phyloP scores from a whole-genome alignment of 257 asterid species.

The Solanum paucissectum region DNA sequence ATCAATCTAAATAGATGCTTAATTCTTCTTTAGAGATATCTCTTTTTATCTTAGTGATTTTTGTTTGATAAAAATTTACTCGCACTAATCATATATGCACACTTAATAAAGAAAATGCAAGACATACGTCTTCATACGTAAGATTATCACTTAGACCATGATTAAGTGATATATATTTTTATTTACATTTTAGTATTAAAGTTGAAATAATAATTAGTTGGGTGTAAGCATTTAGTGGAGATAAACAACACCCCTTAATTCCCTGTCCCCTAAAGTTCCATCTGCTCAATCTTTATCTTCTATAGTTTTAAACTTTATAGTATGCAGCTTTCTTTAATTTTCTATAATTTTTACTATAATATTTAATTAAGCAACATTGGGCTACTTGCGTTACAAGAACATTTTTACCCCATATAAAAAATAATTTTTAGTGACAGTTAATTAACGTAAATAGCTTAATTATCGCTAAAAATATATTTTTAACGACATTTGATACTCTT shows the following conservation, averaged over 20 bases:
- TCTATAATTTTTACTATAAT: neutral
- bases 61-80: neutral
- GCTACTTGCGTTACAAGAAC: no score
- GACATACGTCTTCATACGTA: neutral
- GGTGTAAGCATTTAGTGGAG: neutral
- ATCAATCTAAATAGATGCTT: no score
- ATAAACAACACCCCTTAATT: neutral
- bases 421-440: no score
- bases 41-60: neutral
- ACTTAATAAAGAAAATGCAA: neutral
- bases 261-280: conserved; percentile 11
- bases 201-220: neutral
- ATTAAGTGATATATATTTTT: no score
- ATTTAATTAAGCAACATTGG: no score
- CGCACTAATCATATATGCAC: neutral
- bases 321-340: neutral
- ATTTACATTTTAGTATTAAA: neutral
- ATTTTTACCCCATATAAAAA: no score
- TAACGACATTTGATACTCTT: no score
- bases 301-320: neutral
- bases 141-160: neutral
- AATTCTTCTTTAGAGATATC: neutral
- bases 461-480: no score
- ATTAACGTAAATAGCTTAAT: no score
- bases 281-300: neutral